Evolutionary conservation across 2,329 filamentous ascomycete species (phyloP), one percentile per base, ranked within the genome.

Genomic region (Sphaerulina vaccinii): DNA sequence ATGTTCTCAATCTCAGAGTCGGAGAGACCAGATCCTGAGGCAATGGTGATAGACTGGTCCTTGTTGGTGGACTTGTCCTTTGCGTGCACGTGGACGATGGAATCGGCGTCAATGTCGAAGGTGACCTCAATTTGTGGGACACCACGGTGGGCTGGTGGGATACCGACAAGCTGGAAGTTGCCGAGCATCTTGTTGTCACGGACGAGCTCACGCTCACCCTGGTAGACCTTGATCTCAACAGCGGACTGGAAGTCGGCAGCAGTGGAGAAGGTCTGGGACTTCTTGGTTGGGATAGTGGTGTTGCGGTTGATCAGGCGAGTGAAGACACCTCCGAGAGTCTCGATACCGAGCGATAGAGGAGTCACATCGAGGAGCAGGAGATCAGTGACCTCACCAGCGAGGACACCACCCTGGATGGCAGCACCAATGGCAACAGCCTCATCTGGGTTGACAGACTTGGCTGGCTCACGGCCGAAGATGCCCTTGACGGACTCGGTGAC

Each of bases 61-160:
- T 96, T 97, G 85, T 90, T 89, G 77, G 91, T 97, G 65, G 90
- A 92, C 87, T 97, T 96, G 79, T 97, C 92, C 83, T 95, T 96
- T 74, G 92, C 92, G 74, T 93, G 88, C 60, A 97, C 92, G 80
- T 96, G 91, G 66, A 97, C 90, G 66, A 97, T 96, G 15, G 90
- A 95, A 75, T 97, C 90, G 68, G 92, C 92, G 67, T 97, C 92
- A 72, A 97, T 96, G 75, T 97, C 92, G 76, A 97, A 97, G 68
- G 92, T 96, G 66, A 97, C 92, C 81, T 97, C 92, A 52, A 97
- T 82, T 75, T 97, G 92, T 60, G 92, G 92, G 56, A 96, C 90
- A 79, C 91, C 91, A 73, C 91, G 90, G 81, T 95, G 91, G 51
- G 92, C 92, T 65, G 92, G 92, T 52, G 92, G 92, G 57, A 97